Evolutionary conservation across 805 yeast species (phyloP), one percentile per base, ranked within the genome.

Genomic region (Monosporozyma unispora): DNA sequence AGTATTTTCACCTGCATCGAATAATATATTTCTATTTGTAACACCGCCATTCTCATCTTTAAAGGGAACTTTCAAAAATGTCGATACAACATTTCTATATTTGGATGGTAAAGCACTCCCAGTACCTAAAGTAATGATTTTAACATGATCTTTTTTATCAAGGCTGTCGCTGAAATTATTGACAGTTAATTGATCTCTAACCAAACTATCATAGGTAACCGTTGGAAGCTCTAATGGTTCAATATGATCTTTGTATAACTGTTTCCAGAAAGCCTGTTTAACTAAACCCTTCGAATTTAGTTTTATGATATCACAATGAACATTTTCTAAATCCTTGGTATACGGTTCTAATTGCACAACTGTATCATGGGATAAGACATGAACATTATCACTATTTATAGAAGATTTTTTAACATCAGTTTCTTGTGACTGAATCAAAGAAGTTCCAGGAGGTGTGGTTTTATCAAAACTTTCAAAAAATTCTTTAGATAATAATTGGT

Each of bases 1-100:
- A 0, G 98, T 87, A 51, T 87, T 89, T 62, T 93, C 99, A 16
- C 99, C 99, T n/a, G 93, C 96, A 67, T 93, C 99, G 35, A 93
- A 68, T 21, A 93, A 57, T 0, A 86, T 62, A 2, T 82, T 65
- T 54, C 77, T 69, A 57, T 62, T 73, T 6, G 48, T 47, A 4
- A 66, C 41, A 3, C 57, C 51, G 2, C 37, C 35, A 23, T 55
- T 51, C 88, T 46, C 19, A 42, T 52, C 25, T 1, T 39, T 44
- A 50, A 63, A 73, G 1, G 96, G 96, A 1, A 89, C 57, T 52
- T 96, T 77, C 2, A 93, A 74, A 22, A 89, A 63, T 18, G 87
- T 86, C 0, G 93, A 84, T 14, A 86, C 76, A 1, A 93, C 99
- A 61, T 93, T 93, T 56, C 98, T 74, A 57, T 80, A 79, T 51